A percentile compares a stretch with the other conserved stretches of the same genome.
Conservation (phyloP, 106 monocot species). For the Posidonia australis region DNA sequence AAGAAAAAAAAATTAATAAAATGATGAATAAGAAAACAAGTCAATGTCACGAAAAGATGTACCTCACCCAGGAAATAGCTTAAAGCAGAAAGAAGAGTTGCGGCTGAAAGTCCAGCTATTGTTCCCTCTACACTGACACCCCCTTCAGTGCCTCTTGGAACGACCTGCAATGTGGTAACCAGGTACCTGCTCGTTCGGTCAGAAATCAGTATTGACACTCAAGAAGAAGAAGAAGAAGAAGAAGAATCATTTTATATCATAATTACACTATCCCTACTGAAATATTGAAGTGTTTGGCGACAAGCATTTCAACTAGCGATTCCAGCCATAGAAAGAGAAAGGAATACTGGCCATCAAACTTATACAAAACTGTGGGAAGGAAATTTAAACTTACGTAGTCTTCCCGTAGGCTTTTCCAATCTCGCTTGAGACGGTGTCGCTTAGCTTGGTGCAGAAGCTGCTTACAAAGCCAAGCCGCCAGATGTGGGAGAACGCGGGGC, state of each 20-base stretch:
- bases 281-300: too few relatives aligned
- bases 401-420: conserved; percentile 95
- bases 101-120: conserved; percentile 71
- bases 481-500: conserved; percentile 29
- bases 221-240: neutral
- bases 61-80: conserved; percentile 69
- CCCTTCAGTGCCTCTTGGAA: conserved; percentile 96
- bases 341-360: too few relatives aligned
- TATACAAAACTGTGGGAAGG: too few relatives aligned
- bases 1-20: neutral
- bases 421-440: conserved; percentile 96
- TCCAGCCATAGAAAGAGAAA: too few relatives aligned
- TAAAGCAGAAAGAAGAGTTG: conserved; percentile 54
- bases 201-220: neutral
- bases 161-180: conserved; percentile 77
- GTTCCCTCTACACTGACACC: conserved; percentile 90
- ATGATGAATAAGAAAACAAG: conserved; percentile 12
- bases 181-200: conserved; percentile 45
- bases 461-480: conserved; percentile 89
- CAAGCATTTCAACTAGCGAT: too few relatives aligned
- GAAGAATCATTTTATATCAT: neutral
- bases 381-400: conserved; percentile 46
- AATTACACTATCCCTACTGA: neutral
- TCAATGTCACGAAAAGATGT: neutral
- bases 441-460: conserved; percentile 91